Evolutionary conservation across 805 yeast genomes (phyloP).

Genomic region (Starmerella vaccinii): DNA sequence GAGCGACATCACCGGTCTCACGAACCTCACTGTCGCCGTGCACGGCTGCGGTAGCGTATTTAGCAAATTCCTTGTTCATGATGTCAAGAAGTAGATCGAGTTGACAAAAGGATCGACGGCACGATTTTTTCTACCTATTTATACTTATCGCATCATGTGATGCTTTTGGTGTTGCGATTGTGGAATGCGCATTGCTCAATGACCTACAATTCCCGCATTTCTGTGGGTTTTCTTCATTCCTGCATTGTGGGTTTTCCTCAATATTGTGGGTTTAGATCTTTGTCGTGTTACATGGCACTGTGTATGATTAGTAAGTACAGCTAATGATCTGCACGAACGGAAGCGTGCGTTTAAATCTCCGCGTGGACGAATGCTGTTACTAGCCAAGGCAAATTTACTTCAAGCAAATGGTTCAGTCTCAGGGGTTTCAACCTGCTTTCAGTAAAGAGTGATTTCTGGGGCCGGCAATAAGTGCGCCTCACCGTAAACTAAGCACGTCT

Average conservation of each 20-base stretch:
- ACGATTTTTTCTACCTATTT: background rate
- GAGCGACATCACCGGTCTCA: constrained; percentile 35
- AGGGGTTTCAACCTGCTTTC: too few species aligned
- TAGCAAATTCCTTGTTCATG: background rate
- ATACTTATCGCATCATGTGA: background rate
- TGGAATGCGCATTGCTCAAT: background rate
- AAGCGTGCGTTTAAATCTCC: too few species aligned
- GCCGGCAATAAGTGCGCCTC: too few species aligned
- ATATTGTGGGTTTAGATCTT: background rate
- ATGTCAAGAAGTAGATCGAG: too few species aligned
- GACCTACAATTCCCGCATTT: background rate
- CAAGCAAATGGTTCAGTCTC: too few species aligned
- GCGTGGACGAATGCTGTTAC: too few species aligned
- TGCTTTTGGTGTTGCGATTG: background rate
- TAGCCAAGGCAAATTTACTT: too few species aligned
- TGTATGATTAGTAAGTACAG: too few species aligned
- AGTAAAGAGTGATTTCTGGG: too few species aligned
- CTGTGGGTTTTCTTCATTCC: background rate
- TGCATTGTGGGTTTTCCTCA: background rate
- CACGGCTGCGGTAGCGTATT: background rate
- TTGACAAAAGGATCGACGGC: too few species aligned
- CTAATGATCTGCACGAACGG: too few species aligned
- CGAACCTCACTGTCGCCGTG: background rate
- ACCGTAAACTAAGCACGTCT: too few species aligned
- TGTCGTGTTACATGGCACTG: background rate